Base-by-base conservation (phyloP, 176 grass and related monocot genomes). In the bread wheat (Triticum aestivum) region DNA sequence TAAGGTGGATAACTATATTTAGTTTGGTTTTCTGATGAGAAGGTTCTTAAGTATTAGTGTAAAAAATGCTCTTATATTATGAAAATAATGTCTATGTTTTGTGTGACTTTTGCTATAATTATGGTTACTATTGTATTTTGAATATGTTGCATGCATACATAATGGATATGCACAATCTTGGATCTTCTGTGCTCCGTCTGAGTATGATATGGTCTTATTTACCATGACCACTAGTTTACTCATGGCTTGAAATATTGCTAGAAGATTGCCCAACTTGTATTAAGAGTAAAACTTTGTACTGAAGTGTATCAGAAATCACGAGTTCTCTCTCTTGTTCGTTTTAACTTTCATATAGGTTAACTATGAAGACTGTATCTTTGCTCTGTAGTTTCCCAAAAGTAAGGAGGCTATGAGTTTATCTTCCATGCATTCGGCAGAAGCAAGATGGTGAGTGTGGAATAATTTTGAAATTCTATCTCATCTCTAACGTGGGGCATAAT, bases 151-250 rank as follows among this genome's bases (percentile, higher is more conserved):
- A 45, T 78, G 38, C 64, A 83, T 71, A 29, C 1, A 52, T 75
- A 44, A 14, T 75, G 73, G 24, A 75, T 75, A 26, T 3, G 35
- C 45, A 69, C 35, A 88, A 78, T 59, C 56, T 59, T 21, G 18
- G 18, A 59, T 59, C 56, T 59, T 59, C 56, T 3, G 56, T 52
- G 9, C 20, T 75, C 63, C 27, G 12, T 63, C 3, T 63, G 30
- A 74, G 58, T 49, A 63, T 69, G 29, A 75, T 82, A 44, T 87
- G 61, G 23, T 54, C 61, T 56, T 81, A 64, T 39, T 24, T 30
- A 41, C 33, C 71, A 61, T 79, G 6, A 30, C 51, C 34, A 67
- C 80, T 72, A 18, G 26, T 77, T 15, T 34, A 80, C 76, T 37
- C 62, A 52, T 72, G 63, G 52, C 66, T 79, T 61, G 75, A 71